Evolutionary conservation across 192 early-diverging fungal species (phyloP).

Genomic region (Chytriomyces hyalinus): DNA sequence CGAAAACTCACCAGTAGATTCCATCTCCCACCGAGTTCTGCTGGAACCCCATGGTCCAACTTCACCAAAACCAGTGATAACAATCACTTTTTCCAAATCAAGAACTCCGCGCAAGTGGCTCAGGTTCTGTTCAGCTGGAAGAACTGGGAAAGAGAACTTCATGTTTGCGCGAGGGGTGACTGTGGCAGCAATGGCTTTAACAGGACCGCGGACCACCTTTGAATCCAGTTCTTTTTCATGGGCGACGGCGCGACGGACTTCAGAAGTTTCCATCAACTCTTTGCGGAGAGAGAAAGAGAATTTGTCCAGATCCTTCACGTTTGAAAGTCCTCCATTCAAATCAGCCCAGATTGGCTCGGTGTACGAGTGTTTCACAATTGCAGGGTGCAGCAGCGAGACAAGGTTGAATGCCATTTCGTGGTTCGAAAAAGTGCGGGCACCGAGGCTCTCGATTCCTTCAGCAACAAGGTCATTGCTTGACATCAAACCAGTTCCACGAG

Average conservation of each 20-base stretch:
- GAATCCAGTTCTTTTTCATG: slow-evolving; percentile 79
- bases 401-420: slow-evolving; percentile 95
- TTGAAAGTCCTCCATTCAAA: slow-evolving; percentile 88
- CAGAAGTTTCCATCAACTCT: slow-evolving; percentile 81
- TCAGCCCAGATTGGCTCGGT: slow-evolving; percentile 86
- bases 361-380: slow-evolving; percentile 73
- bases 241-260: slow-evolving; percentile 84
- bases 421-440: slow-evolving; percentile 89
- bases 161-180: slow-evolving; percentile 87
- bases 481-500: slow-evolving; percentile 96
- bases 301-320: slow-evolving; percentile 83
- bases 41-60: slow-evolving; percentile 90
- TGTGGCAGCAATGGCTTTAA: slow-evolving; percentile 54
- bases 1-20: slow-evolving; percentile 85
- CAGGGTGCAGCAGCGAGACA: slow-evolving; percentile 82
- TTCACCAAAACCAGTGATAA: slow-evolving; percentile 92
- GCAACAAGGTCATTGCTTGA: slow-evolving; percentile 87
- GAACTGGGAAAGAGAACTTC: slow-evolving; percentile 80
- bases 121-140: slow-evolving; percentile 65
- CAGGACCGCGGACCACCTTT: slow-evolving; percentile 75
- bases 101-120: slow-evolving; percentile 74
- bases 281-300: slow-evolving; percentile 75
- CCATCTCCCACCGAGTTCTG: slow-evolving; percentile 96
- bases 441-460: slow-evolving; percentile 83
- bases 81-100: slow-evolving; percentile 90